Base-by-base conservation (phyloP, 2,329 filamentous ascomycete genomes). In the Plenodomus tracheiphilus region DNA sequence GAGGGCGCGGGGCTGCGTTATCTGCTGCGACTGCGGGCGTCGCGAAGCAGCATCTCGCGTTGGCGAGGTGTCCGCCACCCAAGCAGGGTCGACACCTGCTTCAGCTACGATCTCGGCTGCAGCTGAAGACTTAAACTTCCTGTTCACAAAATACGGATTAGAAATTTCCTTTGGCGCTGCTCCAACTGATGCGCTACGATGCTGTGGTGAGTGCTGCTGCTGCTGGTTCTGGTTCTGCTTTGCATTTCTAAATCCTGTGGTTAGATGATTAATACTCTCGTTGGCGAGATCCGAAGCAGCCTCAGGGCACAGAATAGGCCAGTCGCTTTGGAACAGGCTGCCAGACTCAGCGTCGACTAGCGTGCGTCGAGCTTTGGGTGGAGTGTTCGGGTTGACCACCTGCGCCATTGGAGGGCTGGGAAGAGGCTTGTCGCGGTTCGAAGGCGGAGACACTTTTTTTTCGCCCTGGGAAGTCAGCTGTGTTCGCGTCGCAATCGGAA, bases 311-410 rank as follows among this genome's bases (percentile, higher is more conserved):
- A 70, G 43, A 7, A 66, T 46, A 0, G 67, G 64, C 66, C 68
- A 71, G 7, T 66, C 52, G 9, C 58, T 53, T 17, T 54, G 54
- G 4, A 61, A 53, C 1, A 64, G 62, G 6, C 53, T 66, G 4
- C 63, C 67, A 13, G 74, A 70, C 19, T 65, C 64, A 13, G 74
- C 74, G 46, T 76, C 74, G 5, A 77, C 52, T 17, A 77, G 61
- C 2, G 68, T 71, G 15, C 71, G 69, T 21, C 64, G 61, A 25
- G 70, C 64, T 51, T 72, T 74, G 7, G 56, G 60, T 3, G 73
- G 72, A 42, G 67, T 73, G 17, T 55, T 40, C 2, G 58, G 54
- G 30, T 68, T 56, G 9, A 62, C 44, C 4, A 74, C 22, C 13
- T 70, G 65, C 19, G 61, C 67, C 11, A 72, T 46, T 2, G 74